phyloP scores from a whole-genome alignment of 163 green algal genomes.

The Chlamydomonas reinhardtii region DNA sequence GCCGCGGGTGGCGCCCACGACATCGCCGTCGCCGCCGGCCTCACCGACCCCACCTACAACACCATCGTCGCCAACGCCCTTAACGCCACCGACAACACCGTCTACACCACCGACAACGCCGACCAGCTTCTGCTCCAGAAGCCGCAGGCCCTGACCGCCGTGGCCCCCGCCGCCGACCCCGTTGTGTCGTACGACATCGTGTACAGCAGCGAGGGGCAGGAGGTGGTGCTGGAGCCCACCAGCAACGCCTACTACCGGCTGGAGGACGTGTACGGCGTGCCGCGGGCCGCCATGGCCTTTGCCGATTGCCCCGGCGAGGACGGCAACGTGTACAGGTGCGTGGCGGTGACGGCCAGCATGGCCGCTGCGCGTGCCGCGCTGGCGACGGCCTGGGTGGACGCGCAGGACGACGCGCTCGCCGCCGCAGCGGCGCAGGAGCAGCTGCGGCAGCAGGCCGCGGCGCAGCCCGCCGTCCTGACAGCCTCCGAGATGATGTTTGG shows the following conservation, averaged over 20 bases:
- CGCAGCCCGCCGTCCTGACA: not conserved
- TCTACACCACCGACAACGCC: too few relatives aligned
- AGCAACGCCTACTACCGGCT: not conserved
- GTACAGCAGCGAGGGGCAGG: slow-evolving; percentile 7
- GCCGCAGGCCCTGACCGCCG: too few relatives aligned
- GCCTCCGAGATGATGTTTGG: not conserved
- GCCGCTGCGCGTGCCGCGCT: not conserved
- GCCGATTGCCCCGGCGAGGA: slow-evolving; percentile 8
- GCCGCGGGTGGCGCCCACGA: too few relatives aligned
- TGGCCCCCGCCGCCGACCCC: not conserved
- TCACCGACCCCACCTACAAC: too few relatives aligned
- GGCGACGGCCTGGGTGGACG: slow-evolving; percentile 4
- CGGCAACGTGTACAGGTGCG: slow-evolving; percentile 21
- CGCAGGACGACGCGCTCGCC: not conserved
- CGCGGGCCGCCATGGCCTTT: not conserved
- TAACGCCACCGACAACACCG: not conserved
- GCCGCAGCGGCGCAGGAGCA: not conserved
- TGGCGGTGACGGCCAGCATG: not conserved
- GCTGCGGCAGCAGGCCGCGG: not conserved
- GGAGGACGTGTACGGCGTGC: slow-evolving; percentile 4
- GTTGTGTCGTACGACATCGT: slow-evolving; percentile 20
- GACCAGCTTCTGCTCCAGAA: too few relatives aligned
- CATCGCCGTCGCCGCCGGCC: too few relatives aligned
- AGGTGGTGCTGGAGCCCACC: slow-evolving; percentile 15
- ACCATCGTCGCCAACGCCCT: too few relatives aligned